Percentiles rank a stretch among this genome's conserved stretches.
These are phyloP conservation scores for Rutidosis leptorrhynchoides DNA, from an alignment of 129 eudicot genomes.

Conservation along the genomic window DNA sequence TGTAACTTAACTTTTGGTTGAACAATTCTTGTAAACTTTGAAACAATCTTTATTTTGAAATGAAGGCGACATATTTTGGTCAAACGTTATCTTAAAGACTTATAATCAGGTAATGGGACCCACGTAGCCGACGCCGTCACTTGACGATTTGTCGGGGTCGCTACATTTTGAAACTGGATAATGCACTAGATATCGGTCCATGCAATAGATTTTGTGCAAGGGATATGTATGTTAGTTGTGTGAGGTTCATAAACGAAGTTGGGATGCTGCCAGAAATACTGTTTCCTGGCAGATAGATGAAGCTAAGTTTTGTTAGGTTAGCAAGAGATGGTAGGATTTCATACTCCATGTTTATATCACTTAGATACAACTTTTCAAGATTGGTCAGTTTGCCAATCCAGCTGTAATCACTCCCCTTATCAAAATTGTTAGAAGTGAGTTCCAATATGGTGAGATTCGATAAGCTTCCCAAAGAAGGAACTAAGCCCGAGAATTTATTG, in stretches of 20 bases:
- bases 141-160: too few species aligned
- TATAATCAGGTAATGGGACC: too few species aligned
- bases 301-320: conserved; percentile 27
- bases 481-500: conserved; percentile 2
- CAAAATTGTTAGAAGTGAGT: not conserved
- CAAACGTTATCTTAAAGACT: too few species aligned
- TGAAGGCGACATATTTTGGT: too few species aligned
- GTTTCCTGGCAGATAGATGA: not conserved
- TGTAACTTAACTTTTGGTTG: too few species aligned
- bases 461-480: conserved; percentile 20
- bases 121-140: too few species aligned
- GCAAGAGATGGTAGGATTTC: conserved; percentile 25
- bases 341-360: conserved; percentile 7
- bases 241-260: conserved; percentile 24
- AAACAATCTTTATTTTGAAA: too few species aligned
- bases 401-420: not conserved
- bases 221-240: not conserved
- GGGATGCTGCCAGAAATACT: conserved; percentile 30
- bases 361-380: not conserved
- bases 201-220: conserved; percentile 7
- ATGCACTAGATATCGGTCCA: conserved; percentile 23
- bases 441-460: not conserved
- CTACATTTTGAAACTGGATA: conserved; percentile 11
- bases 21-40: too few species aligned
- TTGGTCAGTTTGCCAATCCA: conserved; percentile 21